Evolutionary conservation across 768 basidiomycete genomes (phyloP), one percentile per base, ranked within the genome.

Genomic region (Lyophyllum shimeji): DNA sequence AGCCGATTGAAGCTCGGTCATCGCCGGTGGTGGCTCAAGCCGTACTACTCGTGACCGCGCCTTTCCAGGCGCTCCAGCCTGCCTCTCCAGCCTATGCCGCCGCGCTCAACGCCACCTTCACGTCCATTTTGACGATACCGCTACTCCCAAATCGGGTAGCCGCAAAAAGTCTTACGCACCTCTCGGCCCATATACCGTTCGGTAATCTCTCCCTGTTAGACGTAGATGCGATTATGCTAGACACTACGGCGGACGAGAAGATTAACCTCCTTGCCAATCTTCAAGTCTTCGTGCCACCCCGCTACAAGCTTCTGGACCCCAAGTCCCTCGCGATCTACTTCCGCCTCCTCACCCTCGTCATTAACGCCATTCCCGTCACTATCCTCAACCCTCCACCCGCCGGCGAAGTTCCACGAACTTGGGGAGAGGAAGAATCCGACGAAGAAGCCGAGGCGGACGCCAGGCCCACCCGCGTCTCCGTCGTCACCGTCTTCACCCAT

Each of bases 121-220:
- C 74, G 15, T 69, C 74, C 57, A 82, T 95, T 52, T 75, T 96
- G 55, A 80, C 86, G 1, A 75, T 95, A 43, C 89, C 90, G 0
- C 72, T 93, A 0, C 78, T 98, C 0, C 93, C 92, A 0, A 88
- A 90, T 68, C 87, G 84, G 7, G 74, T 89, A 45, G 88, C 83
- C 33, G 74, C 86, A 20, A 68, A 72, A 0, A 78, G 83, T 20
- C 79, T 96, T 33, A 83, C 84, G 3, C 70, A 78, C 21, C 74
- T 98, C 39, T 84, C 88, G 15, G 75, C 83, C 15, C 74, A 77
- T 9, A 74, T 95, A 12, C 91, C 93, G 1, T 74, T 81, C 45
- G 48, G 67, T 0, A 55, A 69, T 31, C 69, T 82, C 17, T 66
- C 69, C 43, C 58, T 63, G 3, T 37, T 77, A 15, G 59, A 68